Evolutionary conservation across 495 filamentous ascomycete species (phyloP), one percentile per base, ranked within the genome.

Genomic region (Aspergillus hancockii): DNA sequence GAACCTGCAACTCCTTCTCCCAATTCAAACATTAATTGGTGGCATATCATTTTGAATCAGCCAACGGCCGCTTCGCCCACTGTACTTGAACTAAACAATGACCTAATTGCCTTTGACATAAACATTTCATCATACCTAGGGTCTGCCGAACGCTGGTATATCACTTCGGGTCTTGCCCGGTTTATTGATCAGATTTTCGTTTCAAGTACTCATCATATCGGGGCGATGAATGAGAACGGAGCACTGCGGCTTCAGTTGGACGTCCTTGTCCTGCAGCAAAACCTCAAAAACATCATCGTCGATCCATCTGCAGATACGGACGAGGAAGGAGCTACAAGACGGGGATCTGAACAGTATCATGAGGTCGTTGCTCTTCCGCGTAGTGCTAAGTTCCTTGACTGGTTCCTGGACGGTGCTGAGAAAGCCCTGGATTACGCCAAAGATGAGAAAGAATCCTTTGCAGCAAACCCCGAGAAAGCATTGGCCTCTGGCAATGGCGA

Each of bases 241-340:
- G 90, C 87, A 61, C 81, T 85, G 21, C 83, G 91, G 8, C 89
- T 98, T 79, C 88, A 90, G 64, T 82, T 97, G 30, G 95, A 98
- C 67, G 90, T 98, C 47, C 79, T 96, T 9, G 94, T 98, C 49
- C 76, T 98, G 30, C 93, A 97, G 67, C 95, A 98, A 64, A 96
- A 96, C 62, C 81, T 98, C 53, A 95, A 93, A 73, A 94, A 94
- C 54, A 88, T 98, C 58, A 91, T 78, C 52, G 66, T 75, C 14
- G 68, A 74, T 36, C 67, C 73, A 7, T 55, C 55, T 16, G 55
- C 57, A 5, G 59, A 69, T 13, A 19, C 59, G 2, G 32, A 18
- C 0, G 16, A 55, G 23, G 61, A 59, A 23, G 49, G 58, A 9
- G 18, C 63, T 57, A 22, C 47, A 19, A 60, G 64, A 13, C 34